Percentiles rank a stretch among this genome's conserved stretches.
Conservation (phyloP, 495 filamentous ascomycete species). For the Poronia punctata region DNA sequence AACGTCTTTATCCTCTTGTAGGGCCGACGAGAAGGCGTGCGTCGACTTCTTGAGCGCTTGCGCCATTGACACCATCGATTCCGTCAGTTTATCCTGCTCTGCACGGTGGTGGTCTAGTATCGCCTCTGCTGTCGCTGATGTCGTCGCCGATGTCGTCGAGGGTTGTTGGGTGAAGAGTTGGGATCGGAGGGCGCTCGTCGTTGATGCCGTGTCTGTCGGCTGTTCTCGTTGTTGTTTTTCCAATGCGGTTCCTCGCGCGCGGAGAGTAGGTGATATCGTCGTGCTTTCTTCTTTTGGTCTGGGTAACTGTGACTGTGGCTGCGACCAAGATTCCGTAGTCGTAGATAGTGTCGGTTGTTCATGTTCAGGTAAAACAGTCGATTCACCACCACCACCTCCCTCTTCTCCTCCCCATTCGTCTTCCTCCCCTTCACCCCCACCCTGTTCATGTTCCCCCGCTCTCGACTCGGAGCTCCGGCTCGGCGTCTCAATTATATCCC, state of each 20-base stretch:
- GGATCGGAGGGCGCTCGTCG: constrained; percentile 23
- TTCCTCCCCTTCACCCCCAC: constrained; percentile 5
- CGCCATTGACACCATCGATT: constrained; percentile 71
- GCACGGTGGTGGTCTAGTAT: constrained; percentile 64
- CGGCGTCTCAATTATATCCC: constrained; percentile 38
- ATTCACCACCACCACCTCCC: constrained; percentile 2
- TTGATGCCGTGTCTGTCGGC: constrained; percentile 13
- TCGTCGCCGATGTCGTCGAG: constrained; percentile 17
- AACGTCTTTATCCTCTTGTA: constrained; percentile 66
- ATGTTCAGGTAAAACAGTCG: constrained; percentile 9
- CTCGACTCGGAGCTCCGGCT: constrained; percentile 40
- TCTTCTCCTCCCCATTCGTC: constrained; percentile 7
- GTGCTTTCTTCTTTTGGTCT: constrained; percentile 11
- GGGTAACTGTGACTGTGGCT: constrained; percentile 14
- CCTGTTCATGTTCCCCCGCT: constrained; percentile 23
- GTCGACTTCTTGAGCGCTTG: constrained; percentile 69
- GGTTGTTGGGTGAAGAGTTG: constrained; percentile 29
- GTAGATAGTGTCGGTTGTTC: not conserved
- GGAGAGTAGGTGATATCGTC: constrained; percentile 20
- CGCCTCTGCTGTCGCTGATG: constrained; percentile 49
- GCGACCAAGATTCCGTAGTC: not conserved
- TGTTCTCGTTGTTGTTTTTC: constrained; percentile 12
- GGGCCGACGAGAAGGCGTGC: constrained; percentile 56
- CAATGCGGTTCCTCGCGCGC: constrained; percentile 14
- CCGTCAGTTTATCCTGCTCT: constrained; percentile 81